A percentile compares a stretch with the other conserved stretches of the same genome.
These are phyloP conservation scores for Ganoderma lucidum DNA, from an alignment of 1,284 basidiomycete genomes.

Conservation along the genomic window DNA sequence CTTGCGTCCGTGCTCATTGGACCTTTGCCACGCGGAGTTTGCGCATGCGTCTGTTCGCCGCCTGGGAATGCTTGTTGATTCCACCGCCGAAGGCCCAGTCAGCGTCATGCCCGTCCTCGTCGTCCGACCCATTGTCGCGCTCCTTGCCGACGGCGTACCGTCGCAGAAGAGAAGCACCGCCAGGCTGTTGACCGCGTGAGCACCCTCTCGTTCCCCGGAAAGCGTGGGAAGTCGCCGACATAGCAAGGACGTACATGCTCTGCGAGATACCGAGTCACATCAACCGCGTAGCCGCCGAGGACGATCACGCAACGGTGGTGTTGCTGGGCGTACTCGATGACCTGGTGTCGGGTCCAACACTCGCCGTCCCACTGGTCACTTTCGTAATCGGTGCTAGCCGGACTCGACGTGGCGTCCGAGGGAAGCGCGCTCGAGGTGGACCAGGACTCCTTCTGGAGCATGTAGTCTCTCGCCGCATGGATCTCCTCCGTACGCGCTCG, in stretches of 20 bases:
- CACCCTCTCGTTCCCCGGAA: background rate
- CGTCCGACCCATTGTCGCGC: slow-evolving; percentile 22
- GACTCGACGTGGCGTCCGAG: slow-evolving; percentile 3
- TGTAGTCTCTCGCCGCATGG: slow-evolving; percentile 59
- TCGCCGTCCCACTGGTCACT: slow-evolving; percentile 47
- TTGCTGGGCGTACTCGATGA: slow-evolving; percentile 44
- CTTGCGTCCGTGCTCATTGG: slow-evolving; percentile 8
- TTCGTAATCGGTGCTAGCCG: slow-evolving; percentile 26
- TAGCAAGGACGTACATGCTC: slow-evolving; percentile 64
- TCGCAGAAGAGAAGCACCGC: slow-evolving; percentile 57
- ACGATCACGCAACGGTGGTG: slow-evolving; percentile 58
- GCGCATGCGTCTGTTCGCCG: slow-evolving; percentile 63
- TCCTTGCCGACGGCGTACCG: slow-evolving; percentile 50
- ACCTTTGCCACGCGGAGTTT: slow-evolving; percentile 57
- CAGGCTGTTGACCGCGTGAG: slow-evolving; percentile 52
- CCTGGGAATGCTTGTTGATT: slow-evolving; percentile 74
- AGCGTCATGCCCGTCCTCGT: slow-evolving; percentile 49
- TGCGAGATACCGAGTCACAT: slow-evolving; percentile 68
- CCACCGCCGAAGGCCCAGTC: slow-evolving; percentile 76
- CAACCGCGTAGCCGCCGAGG: slow-evolving; percentile 69
- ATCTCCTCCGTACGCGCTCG: slow-evolving; percentile 69
- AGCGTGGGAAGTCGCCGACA: slow-evolving; percentile 16
- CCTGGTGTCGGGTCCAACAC: slow-evolving; percentile 49
- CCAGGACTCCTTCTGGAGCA: slow-evolving; percentile 55
- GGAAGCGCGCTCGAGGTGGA: background rate